A percentile compares a stretch with the other conserved stretches of the same genome.
phyloP scores from a whole-genome alignment of 106 monocot genomes.

The Dioscorea zingiberensis region DNA sequence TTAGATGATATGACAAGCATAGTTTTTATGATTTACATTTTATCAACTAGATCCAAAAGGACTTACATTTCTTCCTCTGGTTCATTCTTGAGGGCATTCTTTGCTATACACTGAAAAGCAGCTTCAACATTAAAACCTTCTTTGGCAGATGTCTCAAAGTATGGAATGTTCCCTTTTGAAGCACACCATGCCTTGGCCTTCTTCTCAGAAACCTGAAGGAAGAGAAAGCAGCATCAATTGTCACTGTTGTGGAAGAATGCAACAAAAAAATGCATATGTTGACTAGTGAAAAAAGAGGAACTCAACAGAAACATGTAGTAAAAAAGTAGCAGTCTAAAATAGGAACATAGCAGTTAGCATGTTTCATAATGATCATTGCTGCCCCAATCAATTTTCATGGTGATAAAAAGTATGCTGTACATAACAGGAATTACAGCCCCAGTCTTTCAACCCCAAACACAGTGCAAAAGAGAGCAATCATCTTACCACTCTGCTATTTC shows the following conservation, averaged over 20 bases:
- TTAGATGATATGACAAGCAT: too few species aligned
- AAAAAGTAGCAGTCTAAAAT: neutral
- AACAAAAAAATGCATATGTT: neutral
- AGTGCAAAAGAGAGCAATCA: neutral
- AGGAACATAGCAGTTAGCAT: too few species aligned
- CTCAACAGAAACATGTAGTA: neutral
- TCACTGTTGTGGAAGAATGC: neutral
- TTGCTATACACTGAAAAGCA: slow-evolving; percentile 79
- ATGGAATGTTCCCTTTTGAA: slow-evolving; percentile 81
- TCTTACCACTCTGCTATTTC: slow-evolving; percentile 66
- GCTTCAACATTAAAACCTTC: slow-evolving; percentile 74
- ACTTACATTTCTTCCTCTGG: slow-evolving; percentile 86
- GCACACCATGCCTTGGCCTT: slow-evolving; percentile 71
- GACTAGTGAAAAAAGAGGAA: neutral
- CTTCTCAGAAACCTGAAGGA: slow-evolving; percentile 55
- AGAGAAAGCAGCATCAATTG: neutral
- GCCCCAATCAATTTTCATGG: too few species aligned
- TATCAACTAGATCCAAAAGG: too few species aligned
- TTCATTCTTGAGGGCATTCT: slow-evolving; percentile 77
- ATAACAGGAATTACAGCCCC: too few species aligned
- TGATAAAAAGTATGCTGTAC: too few species aligned
- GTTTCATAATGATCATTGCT: too few species aligned
- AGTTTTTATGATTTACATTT: too few species aligned
- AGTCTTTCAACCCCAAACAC: too few species aligned
- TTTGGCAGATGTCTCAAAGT: slow-evolving; percentile 82